Evolutionary conservation across 768 basidiomycete genomes (phyloP).

Genomic region (Lanmaoa rubissima): DNA sequence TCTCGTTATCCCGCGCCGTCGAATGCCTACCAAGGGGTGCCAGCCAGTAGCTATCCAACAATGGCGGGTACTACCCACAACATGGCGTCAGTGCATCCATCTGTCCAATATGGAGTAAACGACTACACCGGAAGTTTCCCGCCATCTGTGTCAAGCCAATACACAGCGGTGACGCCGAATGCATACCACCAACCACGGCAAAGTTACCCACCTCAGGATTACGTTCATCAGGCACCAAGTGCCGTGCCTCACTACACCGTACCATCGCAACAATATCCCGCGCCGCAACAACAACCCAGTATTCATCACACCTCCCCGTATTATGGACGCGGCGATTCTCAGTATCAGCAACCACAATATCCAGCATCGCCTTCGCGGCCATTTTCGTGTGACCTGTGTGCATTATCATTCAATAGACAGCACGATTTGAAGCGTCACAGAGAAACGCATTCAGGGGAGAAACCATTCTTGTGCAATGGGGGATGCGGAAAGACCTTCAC

Average conservation of each 20-base stretch:
- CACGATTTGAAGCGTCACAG: slow-evolving; percentile 84
- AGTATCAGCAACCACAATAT: slow-evolving; percentile 41
- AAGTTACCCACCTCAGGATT: slow-evolving; percentile 25
- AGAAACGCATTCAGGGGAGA: slow-evolving; percentile 83
- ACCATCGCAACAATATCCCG: slow-evolving; percentile 31
- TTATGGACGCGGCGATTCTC: slow-evolving; percentile 31
- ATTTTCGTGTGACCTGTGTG: slow-evolving; percentile 69
- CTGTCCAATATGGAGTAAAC: slow-evolving; percentile 22
- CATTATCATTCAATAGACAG: slow-evolving; percentile 81
- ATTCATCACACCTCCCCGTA: slow-evolving; percentile 33
- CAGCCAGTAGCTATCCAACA: slow-evolving; percentile 17
- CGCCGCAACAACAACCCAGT: slow-evolving; percentile 17
- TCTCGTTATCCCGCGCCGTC: slow-evolving; percentile 26
- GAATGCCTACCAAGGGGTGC: slow-evolving; percentile 18
- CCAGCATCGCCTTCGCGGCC: slow-evolving; percentile 60
- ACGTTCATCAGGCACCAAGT: slow-evolving; percentile 33
- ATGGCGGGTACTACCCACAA: slow-evolving; percentile 17
- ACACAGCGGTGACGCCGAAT: slow-evolving; percentile 11
- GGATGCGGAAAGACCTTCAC: slow-evolving; percentile 87
- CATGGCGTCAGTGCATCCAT: slow-evolving; percentile 18
- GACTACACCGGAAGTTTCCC: slow-evolving; percentile 22
- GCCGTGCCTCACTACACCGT: slow-evolving; percentile 33
- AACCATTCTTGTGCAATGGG: slow-evolving; percentile 79
- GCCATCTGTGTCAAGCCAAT: slow-evolving; percentile 21
- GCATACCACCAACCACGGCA: slow-evolving; percentile 28